Percentiles rank a stretch among this genome's conserved stretches.
Conservation (phyloP, 2,329 filamentous ascomycete species). For the Verticillium longisporum region DNA sequence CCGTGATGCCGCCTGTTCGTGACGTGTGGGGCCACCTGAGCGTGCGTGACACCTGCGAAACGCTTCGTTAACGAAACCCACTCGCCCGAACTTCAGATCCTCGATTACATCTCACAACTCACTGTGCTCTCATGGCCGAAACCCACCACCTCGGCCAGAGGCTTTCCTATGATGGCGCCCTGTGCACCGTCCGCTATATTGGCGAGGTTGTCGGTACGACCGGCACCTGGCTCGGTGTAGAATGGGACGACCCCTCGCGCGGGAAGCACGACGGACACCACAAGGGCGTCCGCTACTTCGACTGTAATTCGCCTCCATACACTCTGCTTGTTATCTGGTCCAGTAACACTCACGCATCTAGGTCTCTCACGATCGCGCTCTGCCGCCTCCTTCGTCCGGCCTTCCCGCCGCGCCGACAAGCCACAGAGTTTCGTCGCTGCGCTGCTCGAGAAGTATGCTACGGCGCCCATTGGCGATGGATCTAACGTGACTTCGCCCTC, state of each 20-base stretch:
- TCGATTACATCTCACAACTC: background rate
- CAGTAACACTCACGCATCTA: slow-evolving; percentile 17
- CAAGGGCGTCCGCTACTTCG: slow-evolving; percentile 73
- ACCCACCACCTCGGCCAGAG: slow-evolving; percentile 59
- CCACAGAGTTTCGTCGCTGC: slow-evolving; percentile 72
- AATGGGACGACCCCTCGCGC: slow-evolving; percentile 84
- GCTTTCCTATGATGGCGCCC: slow-evolving; percentile 62
- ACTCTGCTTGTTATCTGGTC: background rate
- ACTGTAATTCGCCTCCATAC: slow-evolving; percentile 48
- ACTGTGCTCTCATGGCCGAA: slow-evolving; percentile 25
- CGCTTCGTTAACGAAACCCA: background rate
- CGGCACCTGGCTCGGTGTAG: slow-evolving; percentile 84
- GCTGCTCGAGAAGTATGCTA: slow-evolving; percentile 76
- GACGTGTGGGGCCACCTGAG: background rate
- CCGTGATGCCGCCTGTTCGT: background rate
- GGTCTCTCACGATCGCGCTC: slow-evolving; percentile 58
- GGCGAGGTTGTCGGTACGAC: slow-evolving; percentile 70
- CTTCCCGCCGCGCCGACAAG: slow-evolving; percentile 61
- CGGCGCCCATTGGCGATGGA: slow-evolving; percentile 32
- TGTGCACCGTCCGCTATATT: slow-evolving; percentile 81
- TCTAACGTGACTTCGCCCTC: slow-evolving; percentile 7
- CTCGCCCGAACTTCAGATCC: background rate
- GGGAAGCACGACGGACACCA: slow-evolving; percentile 90
- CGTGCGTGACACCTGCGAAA: background rate
- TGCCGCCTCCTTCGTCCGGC: slow-evolving; percentile 81